These are phyloP conservation scores for Amanita subjunquillea DNA, from an alignment of 768 basidiomycete genomes.

Conservation along the genomic window DNA sequence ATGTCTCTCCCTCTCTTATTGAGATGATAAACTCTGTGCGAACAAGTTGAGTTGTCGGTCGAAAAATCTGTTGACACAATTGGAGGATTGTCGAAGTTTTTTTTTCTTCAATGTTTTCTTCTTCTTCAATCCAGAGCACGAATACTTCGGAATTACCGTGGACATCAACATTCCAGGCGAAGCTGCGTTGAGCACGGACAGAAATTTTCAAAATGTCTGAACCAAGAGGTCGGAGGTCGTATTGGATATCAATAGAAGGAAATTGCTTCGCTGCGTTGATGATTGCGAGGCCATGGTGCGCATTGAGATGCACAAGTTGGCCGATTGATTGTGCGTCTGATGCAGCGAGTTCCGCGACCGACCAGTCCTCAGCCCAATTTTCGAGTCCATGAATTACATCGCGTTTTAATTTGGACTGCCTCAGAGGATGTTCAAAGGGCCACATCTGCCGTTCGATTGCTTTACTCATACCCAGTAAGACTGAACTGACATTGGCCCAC, in stretches of 20 bases:
- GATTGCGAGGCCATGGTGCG: conserved; percentile 71
- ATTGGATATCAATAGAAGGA: conserved; percentile 58
- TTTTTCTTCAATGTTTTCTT: conserved; percentile 60
- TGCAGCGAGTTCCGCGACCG: conserved; percentile 59
- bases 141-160: conserved; percentile 80
- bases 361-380: conserved; percentile 73
- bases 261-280: conserved; percentile 76
- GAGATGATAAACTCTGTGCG: conserved; percentile 76
- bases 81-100: conserved; percentile 78
- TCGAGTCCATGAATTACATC: conserved; percentile 75
- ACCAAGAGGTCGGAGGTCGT: conserved; percentile 71
- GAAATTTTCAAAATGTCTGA: conserved; percentile 74
- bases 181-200: conserved; percentile 52
- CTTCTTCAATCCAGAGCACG: conserved; percentile 94
- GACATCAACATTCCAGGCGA: conserved; percentile 69
- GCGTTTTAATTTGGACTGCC: conserved; percentile 65
- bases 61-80: conserved; percentile 61
- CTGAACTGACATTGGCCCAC: conserved; percentile 75
- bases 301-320: conserved; percentile 76
- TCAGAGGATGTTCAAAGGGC: conserved; percentile 90
- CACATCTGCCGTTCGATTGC: conserved; percentile 87
- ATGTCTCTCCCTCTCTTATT: conserved; percentile 45
- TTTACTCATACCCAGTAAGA: conserved; percentile 87
- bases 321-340: conserved; percentile 66
- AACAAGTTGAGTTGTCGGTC: conserved; percentile 47